Evolutionary conservation across 495 filamentous ascomycete genomes (phyloP), one percentile per base, ranked within the genome.

Genomic region (Darksidea phi): DNA sequence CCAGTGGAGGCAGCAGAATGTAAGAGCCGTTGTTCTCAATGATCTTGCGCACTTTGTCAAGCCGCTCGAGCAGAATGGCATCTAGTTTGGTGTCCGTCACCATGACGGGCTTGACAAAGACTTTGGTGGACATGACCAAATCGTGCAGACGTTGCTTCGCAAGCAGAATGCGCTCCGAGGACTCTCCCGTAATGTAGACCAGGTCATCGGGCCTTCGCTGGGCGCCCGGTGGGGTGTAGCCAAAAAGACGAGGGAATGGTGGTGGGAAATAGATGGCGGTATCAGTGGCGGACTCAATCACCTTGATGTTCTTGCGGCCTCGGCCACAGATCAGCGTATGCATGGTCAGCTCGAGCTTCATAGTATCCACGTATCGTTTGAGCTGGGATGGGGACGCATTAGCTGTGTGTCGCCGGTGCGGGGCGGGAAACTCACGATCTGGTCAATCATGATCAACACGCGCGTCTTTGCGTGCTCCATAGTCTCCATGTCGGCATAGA

Each of bases 191-290:
- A 66, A 98, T 96, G 71, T 90, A 92, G 46, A 98, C 86, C 69
- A 96, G 87, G 69, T 95, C 87, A 28, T 91, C 86, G 41, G 91
- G 87, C 60, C 94, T 84, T 57, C 87, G 84, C 54, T 84, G 79
- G 20, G 90, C 89, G 53, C 87, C 87, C 23, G 82, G 84, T 1
- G 95, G 91, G 34, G 83, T 88, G 68, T 96, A 97, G 42, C 89
- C 87, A 70, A 91, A 96, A 36, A 96, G 84, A 42, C 83, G 84
- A 23, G 92, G 89, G 68, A 97, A 97, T 6, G 91, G 88, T 1
- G 92, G 91, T 18, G 94, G 94, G 70, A 98, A 96, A 74, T 97
- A 98, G 62, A 98, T 97, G 37, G 94, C 93, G 13, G 95, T 96
- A 66, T 89, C 88, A 13, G 94, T 96, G 20, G 86, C 82, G 13